These are phyloP conservation scores for Penicillium desertorum DNA, from an alignment of 495 filamentous ascomycete species.

Conservation along the genomic window DNA sequence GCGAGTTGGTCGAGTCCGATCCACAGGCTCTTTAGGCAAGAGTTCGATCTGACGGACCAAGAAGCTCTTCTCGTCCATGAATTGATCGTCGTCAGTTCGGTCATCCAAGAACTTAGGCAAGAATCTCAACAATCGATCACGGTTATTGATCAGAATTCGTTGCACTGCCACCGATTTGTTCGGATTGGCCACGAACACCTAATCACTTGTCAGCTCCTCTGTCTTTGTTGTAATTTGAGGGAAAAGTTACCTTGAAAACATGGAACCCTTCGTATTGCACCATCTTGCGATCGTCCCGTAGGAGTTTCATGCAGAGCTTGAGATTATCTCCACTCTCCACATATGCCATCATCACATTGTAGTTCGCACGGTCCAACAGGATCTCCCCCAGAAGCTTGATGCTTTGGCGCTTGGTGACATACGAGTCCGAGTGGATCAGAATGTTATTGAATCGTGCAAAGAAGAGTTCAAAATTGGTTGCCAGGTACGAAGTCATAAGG, in stretches of 20 bases:
- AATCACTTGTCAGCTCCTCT: constrained; percentile 22
- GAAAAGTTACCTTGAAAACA: constrained; percentile 79
- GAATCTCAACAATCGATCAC: constrained; percentile 84
- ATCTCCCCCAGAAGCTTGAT: constrained; percentile 97
- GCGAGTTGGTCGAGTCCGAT: constrained; percentile 39
- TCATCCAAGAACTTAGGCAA: constrained; percentile 90
- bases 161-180: constrained; percentile 94
- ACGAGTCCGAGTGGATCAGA: constrained; percentile 88
- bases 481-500: constrained; percentile 80
- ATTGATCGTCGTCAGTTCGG: constrained; percentile 95
- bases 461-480: constrained; percentile 85
- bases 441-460: constrained; percentile 85
- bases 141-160: constrained; percentile 92
- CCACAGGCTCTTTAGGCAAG: constrained; percentile 66
- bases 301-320: constrained; percentile 95
- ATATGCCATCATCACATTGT: constrained; percentile 96
- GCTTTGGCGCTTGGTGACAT: constrained; percentile 97
- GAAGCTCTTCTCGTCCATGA: constrained; percentile 96
- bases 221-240: not conserved
- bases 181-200: constrained; percentile 97
- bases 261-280: constrained; percentile 99
- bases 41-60: constrained; percentile 90
- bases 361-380: constrained; percentile 90
- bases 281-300: constrained; percentile 94
- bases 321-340: constrained; percentile 93